phyloP scores from a whole-genome alignment of 148 eudicot species.

The Rhododendron griersonianum region DNA sequence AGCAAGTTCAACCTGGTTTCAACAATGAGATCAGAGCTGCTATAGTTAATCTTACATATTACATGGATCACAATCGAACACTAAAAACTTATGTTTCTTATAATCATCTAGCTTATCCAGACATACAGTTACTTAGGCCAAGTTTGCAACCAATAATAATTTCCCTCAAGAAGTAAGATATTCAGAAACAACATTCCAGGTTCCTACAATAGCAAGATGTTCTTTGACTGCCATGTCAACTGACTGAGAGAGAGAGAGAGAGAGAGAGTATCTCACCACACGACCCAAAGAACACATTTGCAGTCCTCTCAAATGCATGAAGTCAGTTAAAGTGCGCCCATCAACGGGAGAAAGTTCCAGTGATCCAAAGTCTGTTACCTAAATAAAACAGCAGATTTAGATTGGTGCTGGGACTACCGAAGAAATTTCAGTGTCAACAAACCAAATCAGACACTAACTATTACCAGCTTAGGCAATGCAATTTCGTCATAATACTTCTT shows the following conservation, averaged over 20 bases:
- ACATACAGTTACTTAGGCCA: not conserved
- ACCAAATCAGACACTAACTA: not conserved
- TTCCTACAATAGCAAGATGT: not conserved
- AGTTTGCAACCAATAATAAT: not conserved
- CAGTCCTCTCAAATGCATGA: constrained; percentile 98
- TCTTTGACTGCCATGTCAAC: not conserved
- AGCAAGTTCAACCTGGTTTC: constrained; percentile 75
- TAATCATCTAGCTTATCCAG: not conserved
- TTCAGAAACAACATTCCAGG: not conserved
- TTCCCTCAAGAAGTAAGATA: constrained; percentile 1
- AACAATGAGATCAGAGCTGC: constrained; percentile 19
- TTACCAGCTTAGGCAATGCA: constrained; percentile 97
- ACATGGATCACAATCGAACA: not conserved
- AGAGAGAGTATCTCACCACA: constrained; percentile 48
- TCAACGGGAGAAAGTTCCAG: constrained; percentile 99
- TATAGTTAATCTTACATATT: not conserved
- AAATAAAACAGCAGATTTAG: constrained; percentile 19
- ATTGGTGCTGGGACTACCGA: not conserved
- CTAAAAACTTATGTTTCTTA: not conserved
- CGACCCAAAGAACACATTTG: constrained; percentile 88
- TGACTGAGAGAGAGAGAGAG: not conserved
- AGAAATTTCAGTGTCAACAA: not conserved
- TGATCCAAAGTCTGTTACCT: constrained; percentile 97
- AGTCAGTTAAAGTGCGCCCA: constrained; percentile 96
- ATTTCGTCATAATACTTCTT: constrained; percentile 78